phyloP scores from a whole-genome alignment of 352 stramenopile genomes.

The Pythium sp. region DNA sequence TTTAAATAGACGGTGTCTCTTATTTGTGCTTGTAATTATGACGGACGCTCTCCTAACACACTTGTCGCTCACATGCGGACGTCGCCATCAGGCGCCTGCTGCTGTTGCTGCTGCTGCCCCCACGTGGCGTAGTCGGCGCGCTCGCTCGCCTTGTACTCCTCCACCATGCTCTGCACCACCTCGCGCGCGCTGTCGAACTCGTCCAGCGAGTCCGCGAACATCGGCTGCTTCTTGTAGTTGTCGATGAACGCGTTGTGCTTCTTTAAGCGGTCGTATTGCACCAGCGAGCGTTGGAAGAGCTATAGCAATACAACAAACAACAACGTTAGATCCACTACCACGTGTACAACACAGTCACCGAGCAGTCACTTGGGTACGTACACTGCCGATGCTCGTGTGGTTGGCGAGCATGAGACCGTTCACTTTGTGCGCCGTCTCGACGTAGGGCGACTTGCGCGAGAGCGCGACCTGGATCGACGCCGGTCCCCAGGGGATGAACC shows the following conservation, averaged over 20 bases:
- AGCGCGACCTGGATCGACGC: conserved; percentile 99
- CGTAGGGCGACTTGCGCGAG: conserved; percentile 96
- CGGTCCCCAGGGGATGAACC: conserved; percentile 99
- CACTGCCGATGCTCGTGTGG: conserved; percentile 95
- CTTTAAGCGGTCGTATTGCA: conserved; percentile 97
- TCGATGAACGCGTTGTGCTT: conserved; percentile 99
- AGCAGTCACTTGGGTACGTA: conserved; percentile 24
- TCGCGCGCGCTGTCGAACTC: conserved; percentile 86
- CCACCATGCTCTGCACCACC: conserved; percentile 80
- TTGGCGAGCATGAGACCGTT: conserved; percentile 99
- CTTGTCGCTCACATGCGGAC: conserved; percentile 33
- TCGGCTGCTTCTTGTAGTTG: conserved; percentile 98
- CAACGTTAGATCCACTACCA: background rate
- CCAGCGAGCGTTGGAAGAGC: conserved; percentile 88
- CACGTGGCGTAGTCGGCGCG: conserved; percentile 76
- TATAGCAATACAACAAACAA: conserved; percentile 15
- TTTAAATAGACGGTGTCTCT: conserved; percentile 26
- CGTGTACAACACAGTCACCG: background rate
- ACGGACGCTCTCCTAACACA: background rate
- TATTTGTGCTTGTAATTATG: background rate
- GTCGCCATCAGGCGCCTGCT: conserved; percentile 33
- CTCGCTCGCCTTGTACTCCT: conserved; percentile 86
- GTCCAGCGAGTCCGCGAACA: conserved; percentile 92
- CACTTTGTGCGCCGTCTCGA: conserved; percentile 96
- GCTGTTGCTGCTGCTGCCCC: conserved; percentile 32